A percentile compares a stretch with the other conserved stretches of the same genome.
phyloP scores from a whole-genome alignment of 441 rosid species.

The Flueggea neowawraea region DNA sequence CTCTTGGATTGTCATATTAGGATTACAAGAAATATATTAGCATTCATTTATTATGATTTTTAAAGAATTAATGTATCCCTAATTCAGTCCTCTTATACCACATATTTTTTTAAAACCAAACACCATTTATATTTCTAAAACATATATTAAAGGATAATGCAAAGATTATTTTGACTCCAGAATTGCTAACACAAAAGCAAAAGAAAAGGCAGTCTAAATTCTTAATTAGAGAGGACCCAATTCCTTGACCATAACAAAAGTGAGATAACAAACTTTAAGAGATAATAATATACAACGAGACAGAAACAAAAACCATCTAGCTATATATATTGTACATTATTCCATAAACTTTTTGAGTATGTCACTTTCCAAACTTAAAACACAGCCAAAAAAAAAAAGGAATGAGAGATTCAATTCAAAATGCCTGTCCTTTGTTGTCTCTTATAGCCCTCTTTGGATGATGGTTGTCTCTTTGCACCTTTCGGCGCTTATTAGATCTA shows the following conservation, averaged over 20 bases:
- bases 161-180: too few species aligned
- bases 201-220: slow-evolving; percentile 20
- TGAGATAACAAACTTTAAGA: slow-evolving; percentile 20
- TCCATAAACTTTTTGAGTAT: slow-evolving; percentile 3
- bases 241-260: slow-evolving; percentile 19
- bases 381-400: too few species aligned
- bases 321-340: not conserved
- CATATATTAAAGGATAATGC: too few species aligned
- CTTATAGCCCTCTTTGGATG: not conserved
- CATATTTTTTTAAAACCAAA: too few species aligned
- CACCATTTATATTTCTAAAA: too few species aligned
- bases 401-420: slow-evolving; percentile 12
- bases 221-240: slow-evolving; percentile 18
- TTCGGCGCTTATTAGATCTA: slow-evolving; percentile 34
- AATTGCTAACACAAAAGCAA: too few species aligned
- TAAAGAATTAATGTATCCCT: too few species aligned
- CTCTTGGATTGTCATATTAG: too few species aligned
- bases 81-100: too few species aligned
- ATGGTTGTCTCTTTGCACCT: slow-evolving; percentile 16
- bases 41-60: too few species aligned
- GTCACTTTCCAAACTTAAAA: slow-evolving; percentile 1
- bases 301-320: slow-evolving; percentile 17
- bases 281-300: slow-evolving; percentile 16
- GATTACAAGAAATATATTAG: too few species aligned
- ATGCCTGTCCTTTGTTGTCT: slow-evolving; percentile 27